Conservation (phyloP, 1,284 basidiomycete species). For the Moesziomyces globuligerus region DNA sequence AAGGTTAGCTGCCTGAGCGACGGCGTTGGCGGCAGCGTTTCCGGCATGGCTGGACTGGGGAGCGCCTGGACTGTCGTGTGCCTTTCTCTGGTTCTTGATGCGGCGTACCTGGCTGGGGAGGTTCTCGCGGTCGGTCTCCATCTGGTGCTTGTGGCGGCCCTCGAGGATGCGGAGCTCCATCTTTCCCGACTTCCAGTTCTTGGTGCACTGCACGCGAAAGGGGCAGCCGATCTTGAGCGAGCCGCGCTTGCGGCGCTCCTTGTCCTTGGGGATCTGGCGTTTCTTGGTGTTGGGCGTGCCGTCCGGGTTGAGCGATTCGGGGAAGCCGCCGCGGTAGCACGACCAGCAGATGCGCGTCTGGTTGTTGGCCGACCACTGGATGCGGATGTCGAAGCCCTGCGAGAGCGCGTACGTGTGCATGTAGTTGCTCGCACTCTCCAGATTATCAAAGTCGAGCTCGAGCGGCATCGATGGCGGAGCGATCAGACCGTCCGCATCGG, state of each 20-base stretch:
- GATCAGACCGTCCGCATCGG: slow-evolving; percentile 33
- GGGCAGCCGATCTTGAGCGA: slow-evolving; percentile 51
- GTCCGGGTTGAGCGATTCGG: slow-evolving; percentile 40
- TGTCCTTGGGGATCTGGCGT: slow-evolving; percentile 48
- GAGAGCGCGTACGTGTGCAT: slow-evolving; percentile 51
- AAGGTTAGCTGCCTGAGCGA: slow-evolving; percentile 36
- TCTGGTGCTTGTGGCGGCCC: slow-evolving; percentile 46
- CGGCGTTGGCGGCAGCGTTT: slow-evolving; percentile 36
- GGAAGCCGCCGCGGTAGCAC: slow-evolving; percentile 45
- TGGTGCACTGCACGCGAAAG: slow-evolving; percentile 47
- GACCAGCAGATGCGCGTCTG: slow-evolving; percentile 52
- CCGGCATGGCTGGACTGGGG: slow-evolving; percentile 20
- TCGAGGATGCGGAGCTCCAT: slow-evolving; percentile 48
- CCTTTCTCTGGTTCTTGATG: slow-evolving; percentile 39
- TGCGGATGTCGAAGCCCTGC: slow-evolving; percentile 51
- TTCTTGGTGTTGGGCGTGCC: slow-evolving; percentile 47
- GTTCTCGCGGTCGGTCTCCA: slow-evolving; percentile 44
- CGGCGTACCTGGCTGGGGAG: slow-evolving; percentile 40
- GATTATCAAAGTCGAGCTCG: slow-evolving; percentile 50
- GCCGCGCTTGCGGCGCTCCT: slow-evolving; percentile 43
- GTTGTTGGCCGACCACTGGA: slow-evolving; percentile 54
- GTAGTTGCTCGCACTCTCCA: slow-evolving; percentile 49
- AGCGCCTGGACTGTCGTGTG: slow-evolving; percentile 11
- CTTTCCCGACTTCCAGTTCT: slow-evolving; percentile 50
- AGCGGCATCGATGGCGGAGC: slow-evolving; percentile 50